Percentiles rank a stretch among this genome's conserved stretches.
Conservation (phyloP, 768 basidiomycete genomes). For the Suillus discolor region DNA sequence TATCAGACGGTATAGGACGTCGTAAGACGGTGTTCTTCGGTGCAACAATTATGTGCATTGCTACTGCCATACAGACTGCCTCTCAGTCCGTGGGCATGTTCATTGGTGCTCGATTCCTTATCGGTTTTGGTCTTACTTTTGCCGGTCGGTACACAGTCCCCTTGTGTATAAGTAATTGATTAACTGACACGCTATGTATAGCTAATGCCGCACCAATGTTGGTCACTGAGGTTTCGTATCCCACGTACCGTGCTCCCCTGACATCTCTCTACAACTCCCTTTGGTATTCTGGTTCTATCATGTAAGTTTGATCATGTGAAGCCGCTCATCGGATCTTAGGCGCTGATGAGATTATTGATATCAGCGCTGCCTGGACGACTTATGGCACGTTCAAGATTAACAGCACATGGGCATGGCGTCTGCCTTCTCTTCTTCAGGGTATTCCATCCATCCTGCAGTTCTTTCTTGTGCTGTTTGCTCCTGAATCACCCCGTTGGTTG, state of each 20-base stretch:
- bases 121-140: conserved; percentile 78
- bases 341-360: neutral
- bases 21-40: conserved; percentile 67
- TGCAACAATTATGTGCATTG: conserved; percentile 69
- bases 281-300: conserved; percentile 83
- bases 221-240: conserved; percentile 86
- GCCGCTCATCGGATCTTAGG: neutral
- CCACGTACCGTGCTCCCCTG: conserved; percentile 76
- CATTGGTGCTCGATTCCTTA: conserved; percentile 78
- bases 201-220: conserved; percentile 80
- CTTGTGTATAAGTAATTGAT: conserved; percentile 7
- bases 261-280: conserved; percentile 83
- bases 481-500: conserved; percentile 87
- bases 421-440: conserved; percentile 75
- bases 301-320: conserved; percentile 45
- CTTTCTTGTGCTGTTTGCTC: conserved; percentile 63
- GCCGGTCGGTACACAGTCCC: conserved; percentile 42
- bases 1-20: conserved; percentile 75
- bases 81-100: conserved; percentile 77
- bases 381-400: conserved; percentile 76
- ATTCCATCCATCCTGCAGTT: conserved; percentile 72
- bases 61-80: conserved; percentile 68
- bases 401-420: conserved; percentile 79
- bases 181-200: conserved; percentile 21
- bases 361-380: conserved; percentile 80